These are phyloP conservation scores for Reutealis trisperma DNA, from an alignment of 345 rosid genomes.

Conservation along the genomic window DNA sequence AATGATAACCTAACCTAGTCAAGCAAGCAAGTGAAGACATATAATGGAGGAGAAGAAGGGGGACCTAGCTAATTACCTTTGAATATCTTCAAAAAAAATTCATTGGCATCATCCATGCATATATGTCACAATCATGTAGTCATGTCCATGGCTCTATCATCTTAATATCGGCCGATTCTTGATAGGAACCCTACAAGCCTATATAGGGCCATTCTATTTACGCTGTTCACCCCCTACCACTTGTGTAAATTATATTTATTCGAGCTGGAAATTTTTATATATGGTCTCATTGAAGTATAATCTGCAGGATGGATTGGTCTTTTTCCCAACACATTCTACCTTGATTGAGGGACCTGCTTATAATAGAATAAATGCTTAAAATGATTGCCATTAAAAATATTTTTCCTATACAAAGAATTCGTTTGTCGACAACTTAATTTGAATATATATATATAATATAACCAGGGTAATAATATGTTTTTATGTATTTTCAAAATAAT, in stretches of 20 bases:
- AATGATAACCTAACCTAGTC: conserved; percentile 36
- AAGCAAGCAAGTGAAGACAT: conserved; percentile 17
- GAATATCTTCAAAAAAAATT: conserved; percentile 5
- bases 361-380: neutral
- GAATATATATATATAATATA: too few relatives aligned
- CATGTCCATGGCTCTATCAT: conserved; percentile 41
- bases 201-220: conserved; percentile 23
- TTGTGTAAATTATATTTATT: too few relatives aligned
- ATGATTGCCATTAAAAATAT: neutral
- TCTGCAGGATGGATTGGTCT: neutral
- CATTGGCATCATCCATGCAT: conserved; percentile 21
- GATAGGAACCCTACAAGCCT: conserved; percentile 35
- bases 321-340: conserved; percentile 6
- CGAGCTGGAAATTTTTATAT: neutral
- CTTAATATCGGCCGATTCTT: conserved; percentile 18
- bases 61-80: conserved; percentile 12
- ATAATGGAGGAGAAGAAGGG: conserved; percentile 12
- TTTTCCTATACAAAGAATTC: neutral
- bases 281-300: neutral
- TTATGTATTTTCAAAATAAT: too few relatives aligned
- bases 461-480: too few relatives aligned
- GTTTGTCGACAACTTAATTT: neutral
- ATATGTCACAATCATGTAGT: conserved; percentile 60
- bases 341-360: neutral
- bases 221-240: neutral